Conservation (phyloP, 768 basidiomycete genomes). For the Lactarius pseudohatsudake region DNA sequence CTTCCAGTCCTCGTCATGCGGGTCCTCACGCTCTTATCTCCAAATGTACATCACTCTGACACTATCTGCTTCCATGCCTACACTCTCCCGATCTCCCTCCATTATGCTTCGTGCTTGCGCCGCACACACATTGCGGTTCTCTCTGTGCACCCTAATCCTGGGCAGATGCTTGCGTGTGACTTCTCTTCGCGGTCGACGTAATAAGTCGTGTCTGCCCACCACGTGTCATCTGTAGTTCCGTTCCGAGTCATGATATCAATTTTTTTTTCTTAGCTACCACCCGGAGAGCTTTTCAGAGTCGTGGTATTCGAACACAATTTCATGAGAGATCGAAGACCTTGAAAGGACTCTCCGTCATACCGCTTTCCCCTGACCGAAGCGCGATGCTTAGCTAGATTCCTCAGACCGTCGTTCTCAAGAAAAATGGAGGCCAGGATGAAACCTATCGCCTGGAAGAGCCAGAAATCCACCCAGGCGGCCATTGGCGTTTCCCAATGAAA, state of each 20-base stretch:
- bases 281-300: too few relatives aligned
- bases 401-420: too few relatives aligned
- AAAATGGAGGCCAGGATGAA: too few relatives aligned
- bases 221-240: too few relatives aligned
- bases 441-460: too few relatives aligned
- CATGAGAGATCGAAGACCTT: too few relatives aligned
- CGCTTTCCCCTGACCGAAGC: too few relatives aligned
- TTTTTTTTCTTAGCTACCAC: too few relatives aligned
- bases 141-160: not conserved
- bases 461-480: conserved; percentile 22
- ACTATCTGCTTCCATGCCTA: not conserved
- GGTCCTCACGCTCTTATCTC: not conserved
- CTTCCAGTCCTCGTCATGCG: not conserved
- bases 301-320: too few relatives aligned
- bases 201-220: not conserved
- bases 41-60: not conserved
- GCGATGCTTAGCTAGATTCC: too few relatives aligned
- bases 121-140: not conserved
- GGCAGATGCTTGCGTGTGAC: not conserved
- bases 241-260: too few relatives aligned
- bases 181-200: not conserved
- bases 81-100: not conserved
- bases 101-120: not conserved
- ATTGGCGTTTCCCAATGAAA: conserved; percentile 32
- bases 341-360: too few relatives aligned